phyloP scores from a whole-genome alignment of 2,329 filamentous ascomycete species.

The Pestalotiopsis sp. region DNA sequence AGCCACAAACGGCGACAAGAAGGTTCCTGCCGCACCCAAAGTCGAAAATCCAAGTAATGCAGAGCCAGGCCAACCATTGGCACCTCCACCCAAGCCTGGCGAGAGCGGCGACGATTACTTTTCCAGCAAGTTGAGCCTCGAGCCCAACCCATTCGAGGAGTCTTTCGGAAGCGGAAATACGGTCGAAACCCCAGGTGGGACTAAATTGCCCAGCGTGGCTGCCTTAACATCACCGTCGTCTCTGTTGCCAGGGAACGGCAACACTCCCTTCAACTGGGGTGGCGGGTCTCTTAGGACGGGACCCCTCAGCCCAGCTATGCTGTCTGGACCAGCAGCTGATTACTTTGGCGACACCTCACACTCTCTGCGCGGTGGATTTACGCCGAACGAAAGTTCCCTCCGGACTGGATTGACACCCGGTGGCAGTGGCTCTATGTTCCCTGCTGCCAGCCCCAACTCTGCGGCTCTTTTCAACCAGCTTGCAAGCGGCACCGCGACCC shows the following conservation, averaged over 20 bases:
- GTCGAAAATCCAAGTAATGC: conserved; percentile 55
- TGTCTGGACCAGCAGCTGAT: conserved; percentile 82
- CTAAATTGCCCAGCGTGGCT: conserved; percentile 86
- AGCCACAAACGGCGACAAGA: conserved; percentile 50
- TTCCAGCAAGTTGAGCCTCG: conserved; percentile 68
- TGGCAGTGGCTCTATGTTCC: conserved; percentile 96
- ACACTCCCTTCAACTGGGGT: conserved; percentile 78
- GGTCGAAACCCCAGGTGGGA: conserved; percentile 80
- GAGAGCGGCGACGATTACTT: conserved; percentile 65
- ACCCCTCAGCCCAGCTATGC: conserved; percentile 95
- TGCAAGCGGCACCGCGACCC: conserved; percentile 82
- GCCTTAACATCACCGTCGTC: conserved; percentile 89
- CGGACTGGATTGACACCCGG: conserved; percentile 91
- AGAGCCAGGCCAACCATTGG: conserved; percentile 67
- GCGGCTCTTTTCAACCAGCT: conserved; percentile 81
- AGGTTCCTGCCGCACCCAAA: conserved; percentile 50
- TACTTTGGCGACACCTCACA: conserved; percentile 81
- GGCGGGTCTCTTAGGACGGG: conserved; percentile 86
- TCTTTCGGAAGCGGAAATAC: conserved; percentile 73
- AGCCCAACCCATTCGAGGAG: conserved; percentile 96
- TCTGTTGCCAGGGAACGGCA: conserved; percentile 73
- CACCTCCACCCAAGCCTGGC: conserved; percentile 69
- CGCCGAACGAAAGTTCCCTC: conserved; percentile 93
- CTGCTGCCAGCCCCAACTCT: conserved; percentile 84
- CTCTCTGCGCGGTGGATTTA: conserved; percentile 82